A percentile compares a stretch with the other conserved stretches of the same genome.
phyloP scores from a whole-genome alignment of 148 eudicot species.

The Fagopyrum esculentum region DNA sequence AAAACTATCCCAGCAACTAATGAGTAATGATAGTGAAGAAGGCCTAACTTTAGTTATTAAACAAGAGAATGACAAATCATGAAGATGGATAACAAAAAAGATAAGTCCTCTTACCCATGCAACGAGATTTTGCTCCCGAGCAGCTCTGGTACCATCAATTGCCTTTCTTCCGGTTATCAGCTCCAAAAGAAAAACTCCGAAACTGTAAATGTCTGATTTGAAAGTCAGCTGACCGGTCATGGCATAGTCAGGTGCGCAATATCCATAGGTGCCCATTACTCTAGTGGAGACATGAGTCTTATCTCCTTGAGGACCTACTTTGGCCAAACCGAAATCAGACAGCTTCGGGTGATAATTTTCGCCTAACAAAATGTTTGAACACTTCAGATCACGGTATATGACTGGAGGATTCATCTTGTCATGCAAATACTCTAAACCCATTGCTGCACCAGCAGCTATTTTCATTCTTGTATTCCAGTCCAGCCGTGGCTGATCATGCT shows the following conservation, averaged over 20 bases:
- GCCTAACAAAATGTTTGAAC: conserved; percentile 71
- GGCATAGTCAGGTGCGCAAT: conserved; percentile 13
- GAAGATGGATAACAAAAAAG: background rate
- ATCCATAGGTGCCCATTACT: conserved; percentile 83
- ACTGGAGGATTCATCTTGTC: conserved; percentile 63
- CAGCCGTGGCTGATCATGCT: background rate
- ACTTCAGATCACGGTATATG: conserved; percentile 79
- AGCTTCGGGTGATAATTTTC: conserved; percentile 27
- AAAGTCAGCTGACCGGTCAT: conserved; percentile 7
- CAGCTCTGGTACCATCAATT: conserved; percentile 30
- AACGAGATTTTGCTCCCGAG: conserved; percentile 54
- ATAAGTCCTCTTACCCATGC: conserved; percentile 50
- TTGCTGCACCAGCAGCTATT: conserved; percentile 48
- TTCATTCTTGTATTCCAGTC: conserved; percentile 8
- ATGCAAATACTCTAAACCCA: conserved; percentile 70
- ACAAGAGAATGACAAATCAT: background rate
- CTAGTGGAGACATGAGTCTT: conserved; percentile 73
- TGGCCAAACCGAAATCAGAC: conserved; percentile 72
- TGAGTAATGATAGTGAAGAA: no score
- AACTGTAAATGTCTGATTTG: conserved; percentile 3
- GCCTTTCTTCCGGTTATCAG: conserved; percentile 72
- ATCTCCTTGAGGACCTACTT: conserved; percentile 73
- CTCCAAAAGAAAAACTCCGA: conserved; percentile 49
- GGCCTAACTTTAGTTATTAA: background rate
- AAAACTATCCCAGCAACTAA: no score